phyloP scores from a whole-genome alignment of 768 basidiomycete genomes.

The Lanmaoa pseudosensibilis region DNA sequence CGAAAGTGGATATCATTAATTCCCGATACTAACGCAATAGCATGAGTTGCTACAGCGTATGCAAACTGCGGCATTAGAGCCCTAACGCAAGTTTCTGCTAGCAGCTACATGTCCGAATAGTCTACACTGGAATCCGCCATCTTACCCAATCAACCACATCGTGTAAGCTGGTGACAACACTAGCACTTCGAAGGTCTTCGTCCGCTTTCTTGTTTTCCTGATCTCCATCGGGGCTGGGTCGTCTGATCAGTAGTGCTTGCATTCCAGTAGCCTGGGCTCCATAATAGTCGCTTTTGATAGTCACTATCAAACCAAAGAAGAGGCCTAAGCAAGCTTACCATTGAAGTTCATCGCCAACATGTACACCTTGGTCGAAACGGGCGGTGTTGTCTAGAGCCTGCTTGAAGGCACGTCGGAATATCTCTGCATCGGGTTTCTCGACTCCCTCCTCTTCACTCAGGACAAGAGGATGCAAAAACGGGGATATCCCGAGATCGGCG shows the following conservation, averaged over 20 bases:
- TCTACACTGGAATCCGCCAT: slow-evolving; percentile 10
- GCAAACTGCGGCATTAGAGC: neutral
- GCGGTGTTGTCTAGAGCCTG: neutral
- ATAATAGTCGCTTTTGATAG: slow-evolving; percentile 55
- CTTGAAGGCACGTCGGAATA: slow-evolving; percentile 51
- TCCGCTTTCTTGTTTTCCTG: slow-evolving; percentile 42
- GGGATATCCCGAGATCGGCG: slow-evolving; percentile 56
- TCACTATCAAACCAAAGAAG: neutral
- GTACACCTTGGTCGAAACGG: slow-evolving; percentile 46
- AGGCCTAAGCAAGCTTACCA: slow-evolving; percentile 43
- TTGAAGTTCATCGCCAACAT: slow-evolving; percentile 74
- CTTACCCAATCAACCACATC: slow-evolving; percentile 40
- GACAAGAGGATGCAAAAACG: slow-evolving; percentile 52
- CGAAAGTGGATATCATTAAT: neutral
- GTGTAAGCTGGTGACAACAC: slow-evolving; percentile 39
- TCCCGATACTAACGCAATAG: neutral
- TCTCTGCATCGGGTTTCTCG: slow-evolving; percentile 64
- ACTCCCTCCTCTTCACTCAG: slow-evolving; percentile 68
- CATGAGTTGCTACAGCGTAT: neutral
- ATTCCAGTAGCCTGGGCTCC: slow-evolving; percentile 60
- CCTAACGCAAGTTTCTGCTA: neutral
- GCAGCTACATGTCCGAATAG: neutral
- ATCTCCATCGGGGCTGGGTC: slow-evolving; percentile 50
- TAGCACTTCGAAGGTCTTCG: slow-evolving; percentile 42
- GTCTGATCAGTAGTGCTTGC: slow-evolving; percentile 55